A percentile compares a stretch with the other conserved stretches of the same genome.
Conservation (phyloP, 2,329 filamentous ascomycete species). For the Ophiostoma australiae region DNA sequence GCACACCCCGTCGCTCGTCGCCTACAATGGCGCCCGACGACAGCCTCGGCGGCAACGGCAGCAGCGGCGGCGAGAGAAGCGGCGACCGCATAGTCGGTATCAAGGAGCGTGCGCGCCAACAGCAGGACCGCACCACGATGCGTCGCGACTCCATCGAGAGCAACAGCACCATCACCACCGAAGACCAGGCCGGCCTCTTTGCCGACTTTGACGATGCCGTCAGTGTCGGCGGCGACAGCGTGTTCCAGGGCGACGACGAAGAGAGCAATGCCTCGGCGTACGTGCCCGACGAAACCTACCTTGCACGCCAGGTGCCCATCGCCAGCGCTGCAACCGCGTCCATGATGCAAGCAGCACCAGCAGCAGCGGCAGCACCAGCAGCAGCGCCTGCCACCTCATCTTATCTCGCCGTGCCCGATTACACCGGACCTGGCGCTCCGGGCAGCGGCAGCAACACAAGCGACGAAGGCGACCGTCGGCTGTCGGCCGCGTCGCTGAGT, state of each 20-base stretch:
- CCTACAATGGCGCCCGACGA: conserved; percentile 42
- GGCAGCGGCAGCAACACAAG: conserved; percentile 38
- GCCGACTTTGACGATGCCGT: conserved; percentile 58
- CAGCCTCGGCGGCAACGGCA: not conserved
- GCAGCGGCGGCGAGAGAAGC: conserved; percentile 4
- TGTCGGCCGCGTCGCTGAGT: conserved; percentile 57
- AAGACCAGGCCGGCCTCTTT: conserved; percentile 47
- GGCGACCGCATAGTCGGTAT: conserved; percentile 31
- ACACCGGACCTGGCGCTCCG: conserved; percentile 23
- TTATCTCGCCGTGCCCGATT: conserved; percentile 27
- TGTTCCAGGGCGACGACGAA: conserved; percentile 63
- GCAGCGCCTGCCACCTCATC: not conserved
- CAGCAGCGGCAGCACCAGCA: conserved; percentile 4
- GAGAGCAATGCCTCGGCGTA: conserved; percentile 59
- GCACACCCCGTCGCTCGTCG: conserved; percentile 39
- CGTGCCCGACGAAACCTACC: conserved; percentile 41
- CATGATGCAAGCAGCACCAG: not conserved
- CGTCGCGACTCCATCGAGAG: conserved; percentile 56
- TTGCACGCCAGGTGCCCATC: conserved; percentile 24
- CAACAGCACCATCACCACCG: conserved; percentile 55
- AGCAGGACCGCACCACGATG: conserved; percentile 30
- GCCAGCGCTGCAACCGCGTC: not conserved
- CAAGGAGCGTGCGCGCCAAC: conserved; percentile 41
- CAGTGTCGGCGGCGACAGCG: conserved; percentile 60
- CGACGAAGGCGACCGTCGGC: conserved; percentile 36